Conservation (phyloP, 148 eudicot genomes). For the Spergularia marina region DNA sequence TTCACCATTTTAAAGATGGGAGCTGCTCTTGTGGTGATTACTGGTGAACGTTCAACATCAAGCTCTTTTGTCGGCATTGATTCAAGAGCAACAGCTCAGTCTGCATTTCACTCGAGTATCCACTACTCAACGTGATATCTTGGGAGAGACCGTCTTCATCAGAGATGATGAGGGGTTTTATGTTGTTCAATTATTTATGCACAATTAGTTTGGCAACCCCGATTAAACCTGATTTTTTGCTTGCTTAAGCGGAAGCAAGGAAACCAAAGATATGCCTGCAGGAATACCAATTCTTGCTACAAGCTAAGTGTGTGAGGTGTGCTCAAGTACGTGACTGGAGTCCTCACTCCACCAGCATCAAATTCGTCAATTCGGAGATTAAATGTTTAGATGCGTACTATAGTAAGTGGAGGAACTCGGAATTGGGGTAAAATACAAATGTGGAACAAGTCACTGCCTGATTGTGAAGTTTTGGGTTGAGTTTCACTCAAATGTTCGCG, state of each 20-base stretch:
- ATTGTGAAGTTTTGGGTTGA: no score
- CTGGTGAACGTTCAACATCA: constrained; percentile 30
- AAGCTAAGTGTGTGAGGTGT: no score
- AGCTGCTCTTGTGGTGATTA: constrained; percentile 76
- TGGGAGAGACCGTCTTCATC: not conserved
- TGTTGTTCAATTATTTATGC: not conserved
- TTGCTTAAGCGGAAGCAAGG: not conserved
- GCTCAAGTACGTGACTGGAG: no score
- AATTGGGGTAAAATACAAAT: no score
- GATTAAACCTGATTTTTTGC: not conserved
- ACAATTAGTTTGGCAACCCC: not conserved
- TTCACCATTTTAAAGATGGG: constrained; percentile 71
- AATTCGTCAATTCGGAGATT: no score
- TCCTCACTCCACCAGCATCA: no score
- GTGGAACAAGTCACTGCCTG: no score
- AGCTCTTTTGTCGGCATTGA: not conserved
- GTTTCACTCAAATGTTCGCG: no score
- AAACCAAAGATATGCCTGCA: not conserved
- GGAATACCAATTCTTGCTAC: no score
- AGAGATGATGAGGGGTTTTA: not conserved
- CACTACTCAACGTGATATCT: not conserved
- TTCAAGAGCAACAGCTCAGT: not conserved
- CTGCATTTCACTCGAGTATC: not conserved
- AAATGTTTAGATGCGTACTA: no score
- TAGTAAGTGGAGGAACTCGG: no score